Conservation (phyloP, 495 filamentous ascomycete genomes). For the Chaetomium cochliodes region DNA sequence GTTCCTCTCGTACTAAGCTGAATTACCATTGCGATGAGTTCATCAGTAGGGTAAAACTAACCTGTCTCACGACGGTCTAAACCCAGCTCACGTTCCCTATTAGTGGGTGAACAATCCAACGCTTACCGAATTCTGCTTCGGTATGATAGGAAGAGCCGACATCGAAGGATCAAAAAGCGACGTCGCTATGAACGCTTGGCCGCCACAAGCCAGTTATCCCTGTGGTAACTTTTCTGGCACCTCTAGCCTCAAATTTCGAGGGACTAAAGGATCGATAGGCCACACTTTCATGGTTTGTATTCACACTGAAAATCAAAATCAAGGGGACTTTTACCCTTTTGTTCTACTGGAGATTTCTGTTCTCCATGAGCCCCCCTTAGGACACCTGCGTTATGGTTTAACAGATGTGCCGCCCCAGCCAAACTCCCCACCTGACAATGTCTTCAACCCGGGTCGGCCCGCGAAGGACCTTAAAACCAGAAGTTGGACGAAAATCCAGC, state of each 20-base stretch:
- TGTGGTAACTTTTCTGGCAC: conserved; percentile 75
- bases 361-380: conserved; percentile 69
- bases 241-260: conserved; percentile 74
- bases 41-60: conserved; percentile 52
- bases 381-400: conserved; percentile 67
- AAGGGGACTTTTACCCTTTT: conserved; percentile 78
- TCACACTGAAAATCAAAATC: conserved; percentile 79
- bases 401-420: conserved; percentile 67
- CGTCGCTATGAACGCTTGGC: conserved; percentile 45
- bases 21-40: conserved; percentile 65
- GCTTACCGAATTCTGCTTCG: conserved; percentile 55
- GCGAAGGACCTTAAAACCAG: conserved; percentile 65
- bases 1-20: conserved; percentile 70
- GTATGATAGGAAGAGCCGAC: conserved; percentile 56
- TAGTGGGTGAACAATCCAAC: conserved; percentile 58
- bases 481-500: conserved; percentile 66
- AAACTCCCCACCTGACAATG: conserved; percentile 73
- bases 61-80: conserved; percentile 58
- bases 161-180: conserved; percentile 53
- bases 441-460: conserved; percentile 67
- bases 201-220: conserved; percentile 64
- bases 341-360: conserved; percentile 63
- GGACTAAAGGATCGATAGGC: conserved; percentile 76
- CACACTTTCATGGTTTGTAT: conserved; percentile 75
- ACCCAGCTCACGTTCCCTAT: conserved; percentile 55